Base-by-base conservation (phyloP, 306 rosid genomes). In the Begonia peltatifolia region DNA sequence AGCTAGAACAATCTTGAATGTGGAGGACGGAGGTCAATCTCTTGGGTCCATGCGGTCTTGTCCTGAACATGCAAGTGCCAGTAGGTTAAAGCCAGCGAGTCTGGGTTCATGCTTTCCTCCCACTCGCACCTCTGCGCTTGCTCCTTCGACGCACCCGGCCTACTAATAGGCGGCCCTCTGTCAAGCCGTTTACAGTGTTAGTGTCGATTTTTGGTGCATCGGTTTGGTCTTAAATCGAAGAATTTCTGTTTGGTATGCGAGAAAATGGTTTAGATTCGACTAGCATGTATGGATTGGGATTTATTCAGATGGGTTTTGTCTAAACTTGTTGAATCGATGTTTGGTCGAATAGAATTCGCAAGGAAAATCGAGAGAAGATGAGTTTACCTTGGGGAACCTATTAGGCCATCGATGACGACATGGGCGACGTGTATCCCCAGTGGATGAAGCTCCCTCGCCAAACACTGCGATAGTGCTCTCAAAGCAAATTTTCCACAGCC, bases 401-500 rank as follows among this genome's bases (percentile, higher is more conserved):
- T 53, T 23, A 76, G 17, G 9, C 95, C 99, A 35, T 81, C 84
- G 12, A 90, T 77, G 64, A 90, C 76, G n/a, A 90, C 76, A 63
- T 90, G 99, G 1, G 95, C 95, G 16, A 90, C 71, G 79, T 90
- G 99, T 66, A 90, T 79, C 41, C 99, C 99, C 12, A 67, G 70
- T 1, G 88, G 79, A 41, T 90, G 99, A 58, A 86, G 81, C 76
- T 90, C 99, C 62, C 66, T 86, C 1, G 99, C 89, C 65, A 90
- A 23, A 22, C 99, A 90, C 54, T 83, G 97, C n/a, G 97, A 79
- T 2, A 85, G 71, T 12, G 79, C 97, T 60, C 97, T 83, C 62
- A 85, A 68, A 0, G 97, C 97, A 52, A 90, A 90, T 69, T 90
- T 90, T 54, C 99, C 99, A 63, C 99, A 86, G 58, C 99, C 99